Percentiles rank a stretch among this genome's conserved stretches.
phyloP scores from a whole-genome alignment of 2,329 filamentous ascomycete species.

The Penicillium decumbens region DNA sequence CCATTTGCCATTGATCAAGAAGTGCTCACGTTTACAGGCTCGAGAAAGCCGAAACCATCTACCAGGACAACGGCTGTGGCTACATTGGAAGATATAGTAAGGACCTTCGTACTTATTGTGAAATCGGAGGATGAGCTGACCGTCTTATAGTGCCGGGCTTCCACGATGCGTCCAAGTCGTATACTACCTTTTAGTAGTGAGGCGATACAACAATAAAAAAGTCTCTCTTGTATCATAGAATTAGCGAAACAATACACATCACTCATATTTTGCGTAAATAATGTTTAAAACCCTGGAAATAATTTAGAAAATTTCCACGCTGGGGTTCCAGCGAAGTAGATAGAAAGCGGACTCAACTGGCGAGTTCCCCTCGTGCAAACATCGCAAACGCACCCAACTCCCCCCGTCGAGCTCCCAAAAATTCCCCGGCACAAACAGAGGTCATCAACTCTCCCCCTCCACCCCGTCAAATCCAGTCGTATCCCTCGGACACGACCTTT shows the following conservation, averaged over 20 bases:
- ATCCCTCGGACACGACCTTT: constrained; percentile 23
- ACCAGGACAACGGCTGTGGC: constrained; percentile 39
- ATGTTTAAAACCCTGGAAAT: no score
- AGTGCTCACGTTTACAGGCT: constrained; percentile 30
- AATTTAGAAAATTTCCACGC: not conserved
- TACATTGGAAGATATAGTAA: constrained; percentile 28
- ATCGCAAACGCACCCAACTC: constrained; percentile 33
- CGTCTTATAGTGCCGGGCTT: constrained; percentile 17
- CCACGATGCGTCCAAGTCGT: constrained; percentile 13
- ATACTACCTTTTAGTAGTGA: constrained; percentile 8
- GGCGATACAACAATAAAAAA: not conserved
- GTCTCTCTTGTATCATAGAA: not conserved
- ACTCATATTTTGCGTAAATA: not conserved
- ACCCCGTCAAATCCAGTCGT: constrained; percentile 18
- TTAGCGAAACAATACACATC: not conserved
- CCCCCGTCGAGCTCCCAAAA: constrained; percentile 33
- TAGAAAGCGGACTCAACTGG: constrained; percentile 14
- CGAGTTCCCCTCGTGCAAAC: constrained; percentile 37
- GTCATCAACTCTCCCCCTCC: constrained; percentile 20
- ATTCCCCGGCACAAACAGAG: constrained; percentile 32
- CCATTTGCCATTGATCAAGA: not conserved
- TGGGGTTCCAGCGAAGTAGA: not conserved
- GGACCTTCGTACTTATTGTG: not conserved
- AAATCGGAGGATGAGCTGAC: constrained; percentile 2
- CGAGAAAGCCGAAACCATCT: constrained; percentile 38